Evolutionary conservation across 2,329 filamentous ascomycete species (phyloP).

Genomic region (Pyrenophora teres): DNA sequence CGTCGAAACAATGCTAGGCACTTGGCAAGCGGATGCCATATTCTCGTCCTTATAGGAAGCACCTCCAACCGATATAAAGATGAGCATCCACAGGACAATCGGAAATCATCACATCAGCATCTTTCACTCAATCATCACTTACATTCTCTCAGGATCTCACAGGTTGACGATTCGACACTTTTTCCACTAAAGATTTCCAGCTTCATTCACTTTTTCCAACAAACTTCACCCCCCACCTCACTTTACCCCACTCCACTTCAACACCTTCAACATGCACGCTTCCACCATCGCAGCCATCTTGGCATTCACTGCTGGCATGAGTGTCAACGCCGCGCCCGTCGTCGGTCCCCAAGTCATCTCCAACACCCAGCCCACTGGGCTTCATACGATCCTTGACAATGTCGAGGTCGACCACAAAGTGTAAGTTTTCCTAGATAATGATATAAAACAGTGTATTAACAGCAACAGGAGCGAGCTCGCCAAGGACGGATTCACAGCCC

Average conservation of each 20-base stretch:
- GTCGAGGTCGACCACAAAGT: too few species aligned
- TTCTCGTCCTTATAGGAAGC: not conserved
- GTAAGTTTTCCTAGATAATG: too few species aligned
- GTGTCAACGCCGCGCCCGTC: not conserved
- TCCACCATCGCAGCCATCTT: slow-evolving; percentile 2
- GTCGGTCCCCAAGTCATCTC: not conserved
- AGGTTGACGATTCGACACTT: not conserved
- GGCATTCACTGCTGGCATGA: slow-evolving; percentile 3
- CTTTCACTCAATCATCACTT: not conserved
- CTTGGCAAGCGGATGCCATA: not conserved
- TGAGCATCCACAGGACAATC: not conserved
- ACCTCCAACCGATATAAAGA: slow-evolving; percentile 2
- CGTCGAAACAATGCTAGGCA: not conserved
- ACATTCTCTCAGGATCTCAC: slow-evolving; percentile 1
- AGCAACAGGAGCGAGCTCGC: too few species aligned
- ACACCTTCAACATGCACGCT: slow-evolving; percentile 1
- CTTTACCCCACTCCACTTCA: not conserved
- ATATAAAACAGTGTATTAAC: too few species aligned
- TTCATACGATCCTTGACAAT: too few species aligned
- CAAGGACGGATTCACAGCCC: too few species aligned
- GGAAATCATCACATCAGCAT: not conserved
- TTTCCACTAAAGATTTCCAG: not conserved
- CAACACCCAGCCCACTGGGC: not conserved
- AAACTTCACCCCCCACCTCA: not conserved
- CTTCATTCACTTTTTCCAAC: not conserved